Conservation (phyloP, 352 stramenopile species). For the Stramenopiles sp. region DNA sequence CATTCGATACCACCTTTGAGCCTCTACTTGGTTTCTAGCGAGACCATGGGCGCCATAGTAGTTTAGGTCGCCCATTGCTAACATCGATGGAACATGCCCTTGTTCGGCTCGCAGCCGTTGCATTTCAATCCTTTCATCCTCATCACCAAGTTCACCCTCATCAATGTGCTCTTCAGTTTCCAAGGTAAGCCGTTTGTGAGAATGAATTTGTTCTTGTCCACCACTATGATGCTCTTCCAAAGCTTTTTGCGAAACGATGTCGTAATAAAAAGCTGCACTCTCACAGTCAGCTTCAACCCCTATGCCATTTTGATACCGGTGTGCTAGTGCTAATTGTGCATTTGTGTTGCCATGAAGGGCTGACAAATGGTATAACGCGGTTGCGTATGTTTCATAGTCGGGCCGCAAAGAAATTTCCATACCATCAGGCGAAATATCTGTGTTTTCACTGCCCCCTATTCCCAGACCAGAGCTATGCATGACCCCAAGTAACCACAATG, state of each 20-base stretch:
- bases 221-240: slow-evolving; percentile 36
- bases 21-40: slow-evolving; percentile 39
- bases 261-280: slow-evolving; percentile 38
- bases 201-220: slow-evolving; percentile 36
- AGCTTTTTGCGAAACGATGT: slow-evolving; percentile 32
- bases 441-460: background rate
- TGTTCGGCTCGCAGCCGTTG: slow-evolving; percentile 49
- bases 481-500: background rate
- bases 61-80: slow-evolving; percentile 57
- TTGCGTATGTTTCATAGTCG: background rate
- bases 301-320: slow-evolving; percentile 27
- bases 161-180: slow-evolving; percentile 30
- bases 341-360: slow-evolving; percentile 13
- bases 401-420: background rate
- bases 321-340: slow-evolving; percentile 29
- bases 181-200: slow-evolving; percentile 31
- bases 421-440: background rate
- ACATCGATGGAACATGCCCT: slow-evolving; percentile 46
- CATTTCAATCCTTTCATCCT: slow-evolving; percentile 62
- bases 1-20: slow-evolving; percentile 44
- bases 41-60: slow-evolving; percentile 61
- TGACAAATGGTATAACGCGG: slow-evolving; percentile 15
- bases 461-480: background rate
- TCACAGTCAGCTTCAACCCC: slow-evolving; percentile 22
- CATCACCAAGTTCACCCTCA: slow-evolving; percentile 41